These are phyloP conservation scores for Sisymbrium altissimum DNA, from an alignment of 345 rosid genomes.

Conservation along the genomic window DNA sequence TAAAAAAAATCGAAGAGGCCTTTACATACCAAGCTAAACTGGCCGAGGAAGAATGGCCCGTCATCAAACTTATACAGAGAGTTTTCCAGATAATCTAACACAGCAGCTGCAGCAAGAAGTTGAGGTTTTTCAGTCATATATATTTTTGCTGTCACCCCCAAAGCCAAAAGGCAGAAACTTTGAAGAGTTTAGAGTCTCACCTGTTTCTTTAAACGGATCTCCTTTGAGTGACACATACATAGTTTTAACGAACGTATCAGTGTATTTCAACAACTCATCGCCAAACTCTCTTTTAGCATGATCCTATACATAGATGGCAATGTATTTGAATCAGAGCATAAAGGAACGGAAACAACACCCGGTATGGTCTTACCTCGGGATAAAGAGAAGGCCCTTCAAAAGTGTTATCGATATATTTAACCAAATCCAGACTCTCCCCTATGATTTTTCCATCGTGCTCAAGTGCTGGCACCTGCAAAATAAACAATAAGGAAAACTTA, in stretches of 20 bases:
- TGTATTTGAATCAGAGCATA: not conserved
- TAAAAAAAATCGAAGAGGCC: not conserved
- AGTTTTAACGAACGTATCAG: slow-evolving; percentile 45
- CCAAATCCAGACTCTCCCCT: slow-evolving; percentile 87
- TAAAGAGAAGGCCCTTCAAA: slow-evolving; percentile 79
- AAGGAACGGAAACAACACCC: not conserved
- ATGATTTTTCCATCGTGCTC: slow-evolving; percentile 86
- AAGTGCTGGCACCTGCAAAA: slow-evolving; percentile 72
- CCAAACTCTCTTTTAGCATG: slow-evolving; percentile 53
- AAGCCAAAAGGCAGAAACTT: not conserved
- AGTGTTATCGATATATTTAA: slow-evolving; percentile 70
- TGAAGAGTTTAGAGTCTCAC: slow-evolving; percentile 33
- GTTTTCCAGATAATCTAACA: slow-evolving; percentile 69
- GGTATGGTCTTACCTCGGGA: slow-evolving; percentile 48
- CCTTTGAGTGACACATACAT: slow-evolving; percentile 58
- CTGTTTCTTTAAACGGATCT: slow-evolving; percentile 51
- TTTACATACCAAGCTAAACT: slow-evolving; percentile 64
- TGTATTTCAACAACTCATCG: slow-evolving; percentile 59
- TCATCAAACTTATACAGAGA: slow-evolving; percentile 63
- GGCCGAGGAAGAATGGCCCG: slow-evolving; percentile 90
- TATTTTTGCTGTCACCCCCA: not conserved
- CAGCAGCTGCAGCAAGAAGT: slow-evolving; percentile 48
- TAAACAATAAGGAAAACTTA: not conserved
- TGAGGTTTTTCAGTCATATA: not conserved
- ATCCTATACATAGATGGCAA: slow-evolving; percentile 48